These are phyloP conservation scores for Maudiozyma saulgeensis DNA, from an alignment of 805 yeast genomes.

Conservation along the genomic window DNA sequence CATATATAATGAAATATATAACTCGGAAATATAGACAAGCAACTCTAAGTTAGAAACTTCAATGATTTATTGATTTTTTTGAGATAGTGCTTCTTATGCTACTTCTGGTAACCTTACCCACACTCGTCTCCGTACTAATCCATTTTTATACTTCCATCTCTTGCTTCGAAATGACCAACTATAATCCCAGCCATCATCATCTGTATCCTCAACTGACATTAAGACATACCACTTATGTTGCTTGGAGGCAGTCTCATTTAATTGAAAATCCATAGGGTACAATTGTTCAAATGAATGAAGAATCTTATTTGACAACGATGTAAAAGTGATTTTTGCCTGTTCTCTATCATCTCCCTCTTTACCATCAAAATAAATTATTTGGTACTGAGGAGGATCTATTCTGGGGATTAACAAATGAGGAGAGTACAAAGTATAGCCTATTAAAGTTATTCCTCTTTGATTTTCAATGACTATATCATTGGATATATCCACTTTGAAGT, in stretches of 20 bases:
- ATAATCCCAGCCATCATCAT: slow-evolving; percentile 81
- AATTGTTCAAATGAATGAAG: slow-evolving; percentile 12
- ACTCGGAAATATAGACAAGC: neutral
- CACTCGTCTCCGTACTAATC: slow-evolving; percentile 55
- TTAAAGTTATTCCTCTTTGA: slow-evolving; percentile 43
- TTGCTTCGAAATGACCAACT: slow-evolving; percentile 39
- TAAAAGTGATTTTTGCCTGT: neutral
- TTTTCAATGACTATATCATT: slow-evolving; percentile 42
- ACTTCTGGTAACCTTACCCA: slow-evolving; percentile 41
- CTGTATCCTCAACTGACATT: slow-evolving; percentile 55
- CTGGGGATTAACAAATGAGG: slow-evolving; percentile 37
- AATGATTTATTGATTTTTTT: no score
- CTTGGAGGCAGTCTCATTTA: neutral
- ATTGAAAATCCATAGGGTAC: slow-evolving; percentile 12
- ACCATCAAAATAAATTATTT: slow-evolving; percentile 5
- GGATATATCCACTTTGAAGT: slow-evolving; percentile 10
- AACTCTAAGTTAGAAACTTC: no score
- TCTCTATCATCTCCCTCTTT: neutral
- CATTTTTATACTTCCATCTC: slow-evolving; percentile 57
- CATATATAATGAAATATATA: neutral
- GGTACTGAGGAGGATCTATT: slow-evolving; percentile 38
- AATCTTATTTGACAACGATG: slow-evolving; percentile 10
- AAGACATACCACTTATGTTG: slow-evolving; percentile 56
- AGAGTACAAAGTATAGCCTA: slow-evolving; percentile 45
- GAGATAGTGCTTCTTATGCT: no score